phyloP scores from a whole-genome alignment of 2,329 filamentous ascomycete species.

The Lasiodiplodia sp. region DNA sequence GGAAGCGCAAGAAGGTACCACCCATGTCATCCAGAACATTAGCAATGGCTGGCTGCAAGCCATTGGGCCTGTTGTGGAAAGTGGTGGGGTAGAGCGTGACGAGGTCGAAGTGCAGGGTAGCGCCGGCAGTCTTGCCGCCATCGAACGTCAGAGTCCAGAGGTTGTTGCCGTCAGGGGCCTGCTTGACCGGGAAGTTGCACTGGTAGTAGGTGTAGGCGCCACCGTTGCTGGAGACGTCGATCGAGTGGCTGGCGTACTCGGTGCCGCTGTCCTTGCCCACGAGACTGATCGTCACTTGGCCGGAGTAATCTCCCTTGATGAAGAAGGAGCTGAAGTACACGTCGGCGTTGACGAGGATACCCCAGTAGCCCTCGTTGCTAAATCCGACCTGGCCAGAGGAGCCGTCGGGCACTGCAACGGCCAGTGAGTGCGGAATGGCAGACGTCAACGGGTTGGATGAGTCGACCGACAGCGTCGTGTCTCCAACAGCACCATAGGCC shows the following conservation, averaged over 20 bases:
- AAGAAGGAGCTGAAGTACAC: conserved; percentile 30
- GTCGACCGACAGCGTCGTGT: conserved; percentile 36
- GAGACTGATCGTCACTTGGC: conserved; percentile 31
- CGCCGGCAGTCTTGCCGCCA: conserved; percentile 1
- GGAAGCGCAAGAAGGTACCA: conserved; percentile 65
- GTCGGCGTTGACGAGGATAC: conserved; percentile 28
- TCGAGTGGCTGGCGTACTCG: conserved; percentile 24
- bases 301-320: conserved; percentile 42
- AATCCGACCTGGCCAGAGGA: conserved; percentile 26
- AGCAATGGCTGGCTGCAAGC: conserved; percentile 22
- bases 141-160: conserved; percentile 31
- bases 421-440: conserved; percentile 28
- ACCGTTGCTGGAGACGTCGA: conserved; percentile 3
- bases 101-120: conserved; percentile 29
- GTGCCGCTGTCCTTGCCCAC: conserved; percentile 16
- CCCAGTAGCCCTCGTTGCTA: conserved; percentile 32
- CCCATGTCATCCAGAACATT: conserved; percentile 27
- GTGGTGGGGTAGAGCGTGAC: conserved; percentile 30
- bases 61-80: conserved; percentile 28
- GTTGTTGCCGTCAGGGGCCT: conserved; percentile 30
- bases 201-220: conserved; percentile 10
- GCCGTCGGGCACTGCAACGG: conserved; percentile 22
- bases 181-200: conserved; percentile 18
- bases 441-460: conserved; percentile 9
- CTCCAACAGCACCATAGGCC: conserved; percentile 42